phyloP scores from a whole-genome alignment of 139 green algal species.

The Dunaliella primolecta region DNA sequence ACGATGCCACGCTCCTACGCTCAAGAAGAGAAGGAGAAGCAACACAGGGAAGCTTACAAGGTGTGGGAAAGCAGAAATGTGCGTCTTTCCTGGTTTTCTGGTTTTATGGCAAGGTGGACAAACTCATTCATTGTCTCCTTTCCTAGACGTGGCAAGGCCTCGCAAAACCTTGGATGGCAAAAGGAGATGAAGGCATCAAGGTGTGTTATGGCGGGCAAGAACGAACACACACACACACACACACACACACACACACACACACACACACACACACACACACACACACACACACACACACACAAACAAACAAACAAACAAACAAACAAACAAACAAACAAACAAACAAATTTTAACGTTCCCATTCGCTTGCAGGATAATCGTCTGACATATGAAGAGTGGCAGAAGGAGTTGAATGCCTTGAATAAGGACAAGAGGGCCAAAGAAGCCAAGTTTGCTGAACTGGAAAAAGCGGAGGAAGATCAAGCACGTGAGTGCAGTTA shows the following conservation, averaged over 20 bases:
- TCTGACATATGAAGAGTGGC: background rate
- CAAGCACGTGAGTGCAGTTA: background rate
- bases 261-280: background rate
- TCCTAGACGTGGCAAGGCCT: background rate
- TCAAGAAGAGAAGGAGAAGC: background rate
- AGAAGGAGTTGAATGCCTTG: background rate
- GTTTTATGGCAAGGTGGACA: background rate
- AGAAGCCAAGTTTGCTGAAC: background rate
- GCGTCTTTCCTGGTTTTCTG: background rate
- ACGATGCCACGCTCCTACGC: background rate
- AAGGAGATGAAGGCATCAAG: background rate
- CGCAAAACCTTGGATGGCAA: background rate
- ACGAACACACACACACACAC: background rate
- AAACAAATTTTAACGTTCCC: no score
- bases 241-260: background rate
- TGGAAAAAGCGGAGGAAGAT: background rate
- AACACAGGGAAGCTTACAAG: background rate
- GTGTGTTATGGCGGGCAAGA: background rate
- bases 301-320: background rate
- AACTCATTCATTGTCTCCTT: background rate
- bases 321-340: background rate
- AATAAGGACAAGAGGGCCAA: background rate
- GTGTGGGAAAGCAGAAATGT: background rate
- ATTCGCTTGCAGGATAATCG: background rate
- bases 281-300: background rate